These are phyloP conservation scores for Lithospermum erythrorhizon DNA, from an alignment of 257 asterid genomes.

Conservation along the genomic window DNA sequence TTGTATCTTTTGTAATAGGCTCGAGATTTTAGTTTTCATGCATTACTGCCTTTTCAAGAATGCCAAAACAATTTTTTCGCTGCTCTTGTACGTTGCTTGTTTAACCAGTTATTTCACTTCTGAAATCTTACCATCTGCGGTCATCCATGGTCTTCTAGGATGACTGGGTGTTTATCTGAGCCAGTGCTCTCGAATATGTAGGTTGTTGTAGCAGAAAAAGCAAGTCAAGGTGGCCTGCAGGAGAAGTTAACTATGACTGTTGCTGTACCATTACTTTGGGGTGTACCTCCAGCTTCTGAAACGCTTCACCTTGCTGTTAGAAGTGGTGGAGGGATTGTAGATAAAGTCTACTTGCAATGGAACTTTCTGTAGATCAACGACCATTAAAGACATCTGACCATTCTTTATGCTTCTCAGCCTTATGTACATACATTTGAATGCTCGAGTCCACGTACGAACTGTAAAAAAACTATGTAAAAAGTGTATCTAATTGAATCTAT, in stretches of 20 bases:
- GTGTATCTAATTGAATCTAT: constrained; percentile 14
- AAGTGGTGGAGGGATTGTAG: constrained; percentile 95
- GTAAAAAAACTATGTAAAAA: constrained; percentile 8
- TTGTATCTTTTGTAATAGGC: neutral
- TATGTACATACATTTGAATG: constrained; percentile 9
- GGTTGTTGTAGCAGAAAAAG: constrained; percentile 87
- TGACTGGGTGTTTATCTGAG: neutral
- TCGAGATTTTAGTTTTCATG: neutral
- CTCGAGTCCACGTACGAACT: constrained; percentile 17
- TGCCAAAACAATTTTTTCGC: no score
- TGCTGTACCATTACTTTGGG: constrained; percentile 96
- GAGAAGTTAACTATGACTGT: constrained; percentile 92
- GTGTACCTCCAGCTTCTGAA: constrained; percentile 96
- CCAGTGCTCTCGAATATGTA: constrained; percentile 14
- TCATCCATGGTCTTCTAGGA: neutral
- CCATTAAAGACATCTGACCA: constrained; percentile 19
- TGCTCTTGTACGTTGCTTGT: no score
- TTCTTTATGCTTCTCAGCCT: constrained; percentile 41
- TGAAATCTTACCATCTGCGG: neutral
- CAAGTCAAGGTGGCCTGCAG: constrained; percentile 59
- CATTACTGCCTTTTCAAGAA: no score
- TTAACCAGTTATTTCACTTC: neutral
- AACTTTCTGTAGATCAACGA: constrained; percentile 49
- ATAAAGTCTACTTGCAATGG: constrained; percentile 97
- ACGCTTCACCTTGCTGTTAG: constrained; percentile 87